phyloP scores from a whole-genome alignment of 2,329 filamentous ascomycete genomes.

The Exophiala sideris region DNA sequence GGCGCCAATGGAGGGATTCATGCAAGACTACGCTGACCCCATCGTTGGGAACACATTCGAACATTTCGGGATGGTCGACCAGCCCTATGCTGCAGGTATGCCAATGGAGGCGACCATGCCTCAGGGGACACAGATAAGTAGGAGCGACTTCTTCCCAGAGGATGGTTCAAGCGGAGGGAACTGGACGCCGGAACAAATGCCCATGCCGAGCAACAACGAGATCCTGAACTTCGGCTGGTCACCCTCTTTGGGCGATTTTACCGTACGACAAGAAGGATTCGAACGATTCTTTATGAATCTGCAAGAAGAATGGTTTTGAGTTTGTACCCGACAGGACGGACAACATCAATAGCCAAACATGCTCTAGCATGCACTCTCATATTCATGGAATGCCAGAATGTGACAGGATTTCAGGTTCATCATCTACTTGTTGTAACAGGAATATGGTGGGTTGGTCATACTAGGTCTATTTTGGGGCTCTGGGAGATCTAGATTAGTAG shows the following conservation, averaged over 20 bases:
- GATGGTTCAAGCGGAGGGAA: background rate
- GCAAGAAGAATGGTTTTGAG: constrained; percentile 24
- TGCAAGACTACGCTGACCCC: constrained; percentile 16
- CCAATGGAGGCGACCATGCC: background rate
- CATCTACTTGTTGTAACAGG: too few species aligned
- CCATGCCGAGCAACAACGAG: constrained; percentile 3
- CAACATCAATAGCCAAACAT: too few species aligned
- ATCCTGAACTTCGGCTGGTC: constrained; percentile 21
- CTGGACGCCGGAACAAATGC: constrained; percentile 8
- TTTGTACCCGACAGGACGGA: background rate
- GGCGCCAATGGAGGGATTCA: constrained; percentile 13
- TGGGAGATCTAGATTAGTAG: too few species aligned
- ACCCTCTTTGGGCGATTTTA: constrained; percentile 17
- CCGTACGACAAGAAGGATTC: constrained; percentile 11
- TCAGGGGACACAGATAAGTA: background rate
- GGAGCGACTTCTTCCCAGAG: background rate
- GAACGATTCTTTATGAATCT: constrained; percentile 18
- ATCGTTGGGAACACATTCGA: constrained; percentile 10
- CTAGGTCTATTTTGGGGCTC: constrained; percentile 6
- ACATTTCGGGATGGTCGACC: constrained; percentile 16
- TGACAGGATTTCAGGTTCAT: too few species aligned
- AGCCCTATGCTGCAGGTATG: constrained; percentile 3
- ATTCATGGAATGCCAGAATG: background rate
- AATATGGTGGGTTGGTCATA: background rate
- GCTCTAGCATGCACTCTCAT: too few species aligned